phyloP scores from a whole-genome alignment of 768 basidiomycete genomes.

The Leccinum barrowsii region DNA sequence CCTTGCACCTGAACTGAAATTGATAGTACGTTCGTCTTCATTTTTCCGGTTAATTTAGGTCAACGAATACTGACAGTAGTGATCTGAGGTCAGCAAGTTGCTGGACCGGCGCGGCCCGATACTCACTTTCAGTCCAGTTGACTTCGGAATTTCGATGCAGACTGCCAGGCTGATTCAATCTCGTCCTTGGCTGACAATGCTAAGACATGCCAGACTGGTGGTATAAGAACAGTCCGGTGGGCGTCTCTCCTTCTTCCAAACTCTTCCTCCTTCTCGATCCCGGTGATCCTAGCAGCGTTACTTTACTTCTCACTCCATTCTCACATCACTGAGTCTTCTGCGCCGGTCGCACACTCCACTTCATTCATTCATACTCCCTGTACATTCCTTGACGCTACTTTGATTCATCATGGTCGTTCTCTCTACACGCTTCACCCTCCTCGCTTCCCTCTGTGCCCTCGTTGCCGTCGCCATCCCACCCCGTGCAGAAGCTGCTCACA shows the following conservation, averaged over 20 bases:
- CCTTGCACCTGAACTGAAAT: not conserved
- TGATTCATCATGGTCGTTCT: conserved; percentile 46
- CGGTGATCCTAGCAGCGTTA: conserved; percentile 42
- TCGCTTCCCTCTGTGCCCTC: conserved; percentile 44
- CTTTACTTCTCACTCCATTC: conserved; percentile 11
- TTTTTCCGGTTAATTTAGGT: not conserved
- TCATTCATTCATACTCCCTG: conserved; percentile 1
- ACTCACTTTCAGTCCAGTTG: not conserved
- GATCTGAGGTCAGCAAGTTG: not conserved
- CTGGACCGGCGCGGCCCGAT: not conserved
- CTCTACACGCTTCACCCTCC: conserved; percentile 42
- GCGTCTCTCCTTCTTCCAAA: conserved; percentile 29
- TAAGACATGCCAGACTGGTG: conserved; percentile 10
- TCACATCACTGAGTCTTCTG: conserved; percentile 20
- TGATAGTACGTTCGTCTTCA: not conserved
- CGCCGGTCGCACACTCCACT: conserved; percentile 23
- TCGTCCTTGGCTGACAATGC: conserved; percentile 17
- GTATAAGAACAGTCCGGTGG: conserved; percentile 21
- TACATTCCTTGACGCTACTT: conserved; percentile 13
- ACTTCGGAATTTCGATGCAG: conserved; percentile 5
- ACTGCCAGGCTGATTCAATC: conserved; percentile 10
- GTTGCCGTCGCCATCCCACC: conserved; percentile 34
- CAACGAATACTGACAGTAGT: not conserved
- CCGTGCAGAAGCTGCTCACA: conserved; percentile 39
- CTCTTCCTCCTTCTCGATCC: conserved; percentile 46